Base-by-base conservation (phyloP, 116 monocot genomes). In the Papilionanthe hybrid region DNA sequence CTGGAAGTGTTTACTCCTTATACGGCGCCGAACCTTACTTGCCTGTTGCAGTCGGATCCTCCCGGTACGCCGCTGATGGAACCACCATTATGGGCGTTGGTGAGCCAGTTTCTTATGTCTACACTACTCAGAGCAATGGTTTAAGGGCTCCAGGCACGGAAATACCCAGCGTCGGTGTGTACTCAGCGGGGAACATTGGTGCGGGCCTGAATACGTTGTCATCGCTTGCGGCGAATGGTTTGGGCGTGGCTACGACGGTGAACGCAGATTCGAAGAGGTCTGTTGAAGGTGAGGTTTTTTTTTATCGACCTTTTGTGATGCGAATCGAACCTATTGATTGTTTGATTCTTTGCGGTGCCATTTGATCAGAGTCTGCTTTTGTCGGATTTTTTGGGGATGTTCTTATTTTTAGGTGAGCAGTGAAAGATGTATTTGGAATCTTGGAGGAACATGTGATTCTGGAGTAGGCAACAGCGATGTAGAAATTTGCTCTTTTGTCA, bases 211-310 rank as follows among this genome's bases (percentile, higher is more conserved):
- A 22, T 22, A 23, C 75, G 3, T 7, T 49, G 53, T 15, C 77
- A 23, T 78, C 72, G 78, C 30, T 55, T n/a, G 78, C 28, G 56
- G 22, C 30, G 15, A 60, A 78, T 29, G 78, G 78, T 11, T 11
- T 55, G 28, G 78, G 78, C 7, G 53, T 53, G 0, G 17, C 53
- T 17, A 53, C 53, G 53, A 53, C 53, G 53, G 53, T 53, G 53
- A 55, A 28, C 49, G 49, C 75, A 6, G 83, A 77, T 25, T 23
- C 72, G 23, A 88, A 88, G 71, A 78, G 91, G 68, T 74, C 82
- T 13, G 50, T 78, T 13, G 91, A 86, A 81, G 88, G 91, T 91
- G 30, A 76, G 85, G 19, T 27, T 53, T 76, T 15, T 9, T 48
- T 48, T 19, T 27, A 8, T 42, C 20, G 44, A 13, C 15, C 5